A percentile compares a stretch with the other conserved stretches of the same genome.
phyloP scores from a whole-genome alignment of 208 protist genomes.

The Leishmania guyanensis region DNA sequence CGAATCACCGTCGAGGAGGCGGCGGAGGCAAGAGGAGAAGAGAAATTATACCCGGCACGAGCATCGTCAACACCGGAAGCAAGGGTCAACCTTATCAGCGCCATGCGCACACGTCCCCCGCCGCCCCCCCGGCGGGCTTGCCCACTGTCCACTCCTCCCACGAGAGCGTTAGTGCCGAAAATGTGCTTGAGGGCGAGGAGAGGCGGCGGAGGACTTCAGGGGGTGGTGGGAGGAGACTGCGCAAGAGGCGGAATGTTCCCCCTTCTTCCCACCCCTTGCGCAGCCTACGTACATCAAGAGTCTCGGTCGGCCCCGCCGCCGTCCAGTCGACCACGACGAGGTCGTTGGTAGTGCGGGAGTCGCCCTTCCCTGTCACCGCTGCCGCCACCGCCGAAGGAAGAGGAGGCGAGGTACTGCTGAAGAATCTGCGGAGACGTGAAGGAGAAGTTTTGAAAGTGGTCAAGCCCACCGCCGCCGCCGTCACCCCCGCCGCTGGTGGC shows the following conservation, averaged over 20 bases:
- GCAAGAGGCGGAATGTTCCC: no score
- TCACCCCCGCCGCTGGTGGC: not conserved
- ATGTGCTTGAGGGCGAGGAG: not conserved
- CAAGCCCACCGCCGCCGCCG: constrained; percentile 15
- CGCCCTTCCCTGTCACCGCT: not conserved
- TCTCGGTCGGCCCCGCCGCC: not conserved
- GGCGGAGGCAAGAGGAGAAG: no score
- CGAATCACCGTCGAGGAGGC: no score
- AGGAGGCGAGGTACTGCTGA: constrained; percentile 30
- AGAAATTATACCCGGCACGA: no score
- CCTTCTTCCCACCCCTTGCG: not conserved
- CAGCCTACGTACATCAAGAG: not conserved
- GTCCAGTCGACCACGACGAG: not conserved
- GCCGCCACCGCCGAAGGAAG: constrained; percentile 2
- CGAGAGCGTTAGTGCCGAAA: not conserved
- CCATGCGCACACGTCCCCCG: not conserved
- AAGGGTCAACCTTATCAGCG: no score
- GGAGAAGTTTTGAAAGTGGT: constrained; percentile 56
- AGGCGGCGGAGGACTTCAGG: not conserved
- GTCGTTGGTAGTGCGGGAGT: not conserved
- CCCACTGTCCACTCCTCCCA: not conserved
- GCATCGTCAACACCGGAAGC: no score
- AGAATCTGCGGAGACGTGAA: constrained; percentile 39
- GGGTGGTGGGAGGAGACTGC: not conserved
- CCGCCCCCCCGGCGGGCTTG: not conserved